These are phyloP conservation scores for Viola pubescens DNA, from an alignment of 441 rosid genomes.

Conservation along the genomic window DNA sequence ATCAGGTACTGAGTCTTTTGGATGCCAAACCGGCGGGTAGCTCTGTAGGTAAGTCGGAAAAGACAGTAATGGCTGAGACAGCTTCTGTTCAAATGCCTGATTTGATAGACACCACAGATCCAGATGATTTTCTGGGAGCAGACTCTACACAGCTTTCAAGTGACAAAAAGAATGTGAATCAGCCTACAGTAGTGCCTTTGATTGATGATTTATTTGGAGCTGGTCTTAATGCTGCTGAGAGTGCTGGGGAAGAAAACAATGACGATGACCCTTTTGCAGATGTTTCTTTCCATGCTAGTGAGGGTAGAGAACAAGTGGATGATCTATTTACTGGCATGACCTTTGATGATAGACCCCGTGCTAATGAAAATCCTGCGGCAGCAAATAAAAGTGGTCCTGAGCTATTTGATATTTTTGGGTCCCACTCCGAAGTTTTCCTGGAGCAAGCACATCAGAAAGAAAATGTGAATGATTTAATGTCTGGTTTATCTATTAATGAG, in stretches of 20 bases:
- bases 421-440: conserved; percentile 29
- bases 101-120: conserved; percentile 75
- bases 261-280: conserved; percentile 84
- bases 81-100: conserved; percentile 58
- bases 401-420: conserved; percentile 64
- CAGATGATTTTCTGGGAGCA: conserved; percentile 36
- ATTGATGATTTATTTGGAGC: conserved; percentile 80
- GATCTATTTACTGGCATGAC: conserved; percentile 84
- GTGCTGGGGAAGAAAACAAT: conserved; percentile 34
- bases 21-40: conserved; percentile 42
- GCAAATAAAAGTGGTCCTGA: conserved; percentile 32
- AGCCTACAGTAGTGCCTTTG: conserved; percentile 29
- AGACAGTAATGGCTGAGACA: conserved; percentile 38
- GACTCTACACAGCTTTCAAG: conserved; percentile 30
- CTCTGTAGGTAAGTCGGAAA: conserved; percentile 35
- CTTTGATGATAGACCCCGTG: conserved; percentile 39
- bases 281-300: conserved; percentile 65
- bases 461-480: conserved; percentile 59
- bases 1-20: conserved; percentile 74
- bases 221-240: conserved; percentile 27
- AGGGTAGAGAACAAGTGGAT: conserved; percentile 41
- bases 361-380: conserved; percentile 27
- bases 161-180: conserved; percentile 34
- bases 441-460: conserved; percentile 33
- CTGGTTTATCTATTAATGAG: conserved; percentile 54